Evolutionary conservation across 352 stramenopile genomes (phyloP).

Genomic region (Phytophthora pinifolia): DNA sequence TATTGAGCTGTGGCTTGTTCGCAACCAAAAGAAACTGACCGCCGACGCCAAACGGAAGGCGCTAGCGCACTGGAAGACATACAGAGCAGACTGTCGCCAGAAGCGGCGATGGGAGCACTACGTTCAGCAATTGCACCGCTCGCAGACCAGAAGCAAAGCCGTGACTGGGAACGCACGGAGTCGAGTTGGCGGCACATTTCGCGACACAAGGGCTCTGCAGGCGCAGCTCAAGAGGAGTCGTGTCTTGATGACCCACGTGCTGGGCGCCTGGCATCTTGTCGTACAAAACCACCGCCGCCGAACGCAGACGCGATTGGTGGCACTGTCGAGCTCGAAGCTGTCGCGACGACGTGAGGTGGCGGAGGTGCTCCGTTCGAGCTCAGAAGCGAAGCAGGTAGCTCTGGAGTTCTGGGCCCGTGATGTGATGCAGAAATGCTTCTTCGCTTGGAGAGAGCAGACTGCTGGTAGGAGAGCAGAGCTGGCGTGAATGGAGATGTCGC

Average conservation of each 20-base stretch:
- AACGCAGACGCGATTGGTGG: neutral
- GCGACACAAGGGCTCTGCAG: constrained; percentile 24
- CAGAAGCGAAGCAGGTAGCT: constrained; percentile 2
- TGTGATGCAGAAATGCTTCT: constrained; percentile 16
- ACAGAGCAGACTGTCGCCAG: constrained; percentile 23
- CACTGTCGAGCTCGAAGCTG: constrained; percentile 8
- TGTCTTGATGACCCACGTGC: constrained; percentile 32
- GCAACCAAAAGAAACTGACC: constrained; percentile 15
- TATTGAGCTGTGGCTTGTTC: constrained; percentile 25
- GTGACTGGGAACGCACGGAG: constrained; percentile 2
- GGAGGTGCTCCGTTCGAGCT: neutral
- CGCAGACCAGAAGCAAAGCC: constrained; percentile 11
- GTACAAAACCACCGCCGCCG: constrained; percentile 13
- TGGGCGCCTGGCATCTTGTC: constrained; percentile 32
- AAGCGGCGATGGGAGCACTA: constrained; percentile 30
- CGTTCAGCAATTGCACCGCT: constrained; percentile 31
- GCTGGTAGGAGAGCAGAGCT: constrained; percentile 1
- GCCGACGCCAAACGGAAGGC: constrained; percentile 12
- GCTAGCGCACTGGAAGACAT: constrained; percentile 20
- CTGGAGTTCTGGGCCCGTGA: constrained; percentile 26
- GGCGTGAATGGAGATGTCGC: neutral
- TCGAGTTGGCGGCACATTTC: constrained; percentile 6
- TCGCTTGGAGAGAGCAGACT: constrained; percentile 7
- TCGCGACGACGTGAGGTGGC: neutral
- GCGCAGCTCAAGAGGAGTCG: constrained; percentile 26